Evolutionary conservation across 331 rosid genomes (phyloP).

Genomic region (Pyrus hybrid): DNA sequence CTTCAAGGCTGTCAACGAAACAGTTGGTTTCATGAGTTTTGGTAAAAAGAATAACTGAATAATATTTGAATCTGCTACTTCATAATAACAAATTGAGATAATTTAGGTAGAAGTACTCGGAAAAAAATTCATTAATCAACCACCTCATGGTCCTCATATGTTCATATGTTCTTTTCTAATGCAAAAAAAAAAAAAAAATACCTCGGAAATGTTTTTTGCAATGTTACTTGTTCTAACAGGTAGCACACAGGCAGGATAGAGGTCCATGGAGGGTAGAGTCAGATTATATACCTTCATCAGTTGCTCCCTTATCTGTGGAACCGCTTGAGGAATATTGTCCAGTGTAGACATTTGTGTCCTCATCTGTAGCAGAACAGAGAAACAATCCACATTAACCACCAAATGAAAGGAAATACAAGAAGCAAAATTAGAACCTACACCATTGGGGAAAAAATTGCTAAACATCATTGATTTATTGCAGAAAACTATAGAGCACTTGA

Average conservation of each 20-base stretch:
- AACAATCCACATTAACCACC: neutral
- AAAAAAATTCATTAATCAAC: neutral
- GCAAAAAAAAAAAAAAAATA: neutral
- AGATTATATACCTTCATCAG: slow-evolving; percentile 56
- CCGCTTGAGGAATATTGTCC: slow-evolving; percentile 36
- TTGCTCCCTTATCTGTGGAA: slow-evolving; percentile 32
- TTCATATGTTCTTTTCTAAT: neutral
- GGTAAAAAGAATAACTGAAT: neutral
- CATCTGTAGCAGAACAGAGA: slow-evolving; percentile 46
- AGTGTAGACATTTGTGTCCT: slow-evolving; percentile 41
- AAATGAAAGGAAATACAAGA: neutral
- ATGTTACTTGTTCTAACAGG: neutral
- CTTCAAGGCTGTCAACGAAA: slow-evolving; percentile 37
- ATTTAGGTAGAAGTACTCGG: neutral
- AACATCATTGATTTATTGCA: neutral
- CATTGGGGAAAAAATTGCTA: neutral
- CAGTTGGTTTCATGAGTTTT: neutral
- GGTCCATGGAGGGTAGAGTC: slow-evolving; percentile 2
- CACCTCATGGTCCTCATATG: no score
- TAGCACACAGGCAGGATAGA: neutral
- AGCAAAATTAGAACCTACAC: neutral
- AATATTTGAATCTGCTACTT: neutral
- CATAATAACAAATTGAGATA: neutral
- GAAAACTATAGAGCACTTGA: slow-evolving; percentile 5
- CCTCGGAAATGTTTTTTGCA: no score